Evolutionary conservation across 2,329 filamentous ascomycete species (phyloP).

Genomic region (Westerdykella ornata): DNA sequence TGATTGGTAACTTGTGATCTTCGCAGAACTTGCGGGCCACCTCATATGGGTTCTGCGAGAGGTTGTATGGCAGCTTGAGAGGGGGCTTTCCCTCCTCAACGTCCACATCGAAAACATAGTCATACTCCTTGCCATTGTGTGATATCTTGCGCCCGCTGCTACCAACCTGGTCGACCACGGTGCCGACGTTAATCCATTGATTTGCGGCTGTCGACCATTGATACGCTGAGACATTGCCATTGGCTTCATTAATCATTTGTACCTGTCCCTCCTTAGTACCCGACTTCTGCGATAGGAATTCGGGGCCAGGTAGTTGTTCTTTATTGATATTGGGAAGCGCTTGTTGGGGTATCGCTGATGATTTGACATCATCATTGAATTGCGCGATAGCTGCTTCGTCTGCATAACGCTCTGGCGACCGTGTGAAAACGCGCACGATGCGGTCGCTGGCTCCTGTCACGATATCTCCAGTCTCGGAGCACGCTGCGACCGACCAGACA

Average conservation of each 20-base stretch:
- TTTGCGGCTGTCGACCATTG: constrained; percentile 65
- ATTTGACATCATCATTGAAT: constrained; percentile 76
- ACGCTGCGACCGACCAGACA: constrained; percentile 87
- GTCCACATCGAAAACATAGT: constrained; percentile 94
- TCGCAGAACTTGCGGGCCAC: constrained; percentile 84
- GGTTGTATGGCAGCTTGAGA: constrained; percentile 88
- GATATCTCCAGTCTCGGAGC: constrained; percentile 77
- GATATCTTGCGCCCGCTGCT: constrained; percentile 61
- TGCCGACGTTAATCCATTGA: constrained; percentile 85
- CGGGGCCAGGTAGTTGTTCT: constrained; percentile 80
- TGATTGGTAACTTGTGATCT: constrained; percentile 79
- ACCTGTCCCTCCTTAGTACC: constrained; percentile 97
- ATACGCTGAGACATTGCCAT: constrained; percentile 79
- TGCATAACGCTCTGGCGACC: constrained; percentile 62
- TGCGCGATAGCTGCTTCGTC: constrained; percentile 59
- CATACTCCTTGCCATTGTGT: constrained; percentile 81
- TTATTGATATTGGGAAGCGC: constrained; percentile 75
- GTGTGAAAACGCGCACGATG: constrained; percentile 75
- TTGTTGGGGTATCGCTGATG: constrained; percentile 81
- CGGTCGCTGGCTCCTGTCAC: constrained; percentile 90
- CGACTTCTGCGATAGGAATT: constrained; percentile 72
- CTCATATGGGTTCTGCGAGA: constrained; percentile 87
- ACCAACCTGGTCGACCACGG: constrained; percentile 81
- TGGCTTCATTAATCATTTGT: constrained; percentile 76
- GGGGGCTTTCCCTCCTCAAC: constrained; percentile 91